A percentile compares a stretch with the other conserved stretches of the same genome.
phyloP scores from a whole-genome alignment of 257 asterid species.

The Nicotiana tabacum region DNA sequence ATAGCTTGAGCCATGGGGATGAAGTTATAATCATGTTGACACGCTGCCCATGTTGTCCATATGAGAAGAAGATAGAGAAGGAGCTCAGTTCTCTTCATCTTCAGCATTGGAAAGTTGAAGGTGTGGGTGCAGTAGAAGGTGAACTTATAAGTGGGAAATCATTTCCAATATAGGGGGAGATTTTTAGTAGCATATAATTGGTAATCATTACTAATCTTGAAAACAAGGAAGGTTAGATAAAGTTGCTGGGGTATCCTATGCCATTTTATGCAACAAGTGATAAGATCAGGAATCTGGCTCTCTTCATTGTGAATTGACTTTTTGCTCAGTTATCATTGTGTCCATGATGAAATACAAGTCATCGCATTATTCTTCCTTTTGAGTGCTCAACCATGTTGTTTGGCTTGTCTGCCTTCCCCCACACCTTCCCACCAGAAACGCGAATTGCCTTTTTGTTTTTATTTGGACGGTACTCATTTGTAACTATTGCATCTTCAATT shows the following conservation, averaged over 20 bases:
- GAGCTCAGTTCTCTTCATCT: constrained; percentile 32
- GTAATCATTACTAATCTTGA: constrained; percentile 37
- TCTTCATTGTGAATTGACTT: constrained; percentile 47
- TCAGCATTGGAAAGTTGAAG: constrained; percentile 16
- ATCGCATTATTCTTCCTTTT: constrained; percentile 15
- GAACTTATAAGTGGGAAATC: constrained; percentile 19
- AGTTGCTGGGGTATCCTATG: constrained; percentile 41
- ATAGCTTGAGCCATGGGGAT: constrained; percentile 26
- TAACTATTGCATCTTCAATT: background rate
- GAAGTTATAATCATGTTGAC: constrained; percentile 23
- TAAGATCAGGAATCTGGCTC: constrained; percentile 24
- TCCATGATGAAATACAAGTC: constrained; percentile 33
- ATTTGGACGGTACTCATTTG: background rate
- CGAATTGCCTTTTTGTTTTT: background rate
- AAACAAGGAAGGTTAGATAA: constrained; percentile 19
- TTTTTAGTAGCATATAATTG: constrained; percentile 12
- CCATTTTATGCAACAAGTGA: constrained; percentile 16
- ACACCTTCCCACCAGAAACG: background rate
- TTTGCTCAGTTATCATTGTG: constrained; percentile 36
- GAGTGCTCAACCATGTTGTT: constrained; percentile 19
- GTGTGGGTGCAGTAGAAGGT: constrained; percentile 18
- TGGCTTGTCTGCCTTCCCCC: background rate
- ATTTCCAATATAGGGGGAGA: constrained; percentile 15
- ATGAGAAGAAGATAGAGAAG: constrained; percentile 29
- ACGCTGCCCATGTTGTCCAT: constrained; percentile 33